phyloP scores from a whole-genome alignment of 2,329 filamentous ascomycete species.

The Albophoma yamanashiensis region DNA sequence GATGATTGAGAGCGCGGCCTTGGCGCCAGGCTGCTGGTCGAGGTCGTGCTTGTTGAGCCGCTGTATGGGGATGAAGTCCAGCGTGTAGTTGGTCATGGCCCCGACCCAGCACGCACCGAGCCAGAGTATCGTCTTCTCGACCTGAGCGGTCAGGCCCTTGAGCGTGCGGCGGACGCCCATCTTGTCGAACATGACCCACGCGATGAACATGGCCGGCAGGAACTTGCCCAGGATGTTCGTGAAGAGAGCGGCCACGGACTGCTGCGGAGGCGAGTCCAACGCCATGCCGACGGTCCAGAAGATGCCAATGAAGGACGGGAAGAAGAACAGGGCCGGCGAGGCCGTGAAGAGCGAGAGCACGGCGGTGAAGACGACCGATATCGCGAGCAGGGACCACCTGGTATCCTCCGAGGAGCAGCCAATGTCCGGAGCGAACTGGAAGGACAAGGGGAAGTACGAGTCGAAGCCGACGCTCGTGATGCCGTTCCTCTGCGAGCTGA shows the following conservation, averaged over 20 bases:
- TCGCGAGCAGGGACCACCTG: constrained; percentile 72
- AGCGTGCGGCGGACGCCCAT: constrained; percentile 68
- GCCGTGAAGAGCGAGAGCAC: constrained; percentile 73
- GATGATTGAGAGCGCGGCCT: constrained; percentile 70
- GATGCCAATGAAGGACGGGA: constrained; percentile 66
- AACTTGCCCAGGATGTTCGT: constrained; percentile 73
- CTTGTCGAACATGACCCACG: constrained; percentile 78
- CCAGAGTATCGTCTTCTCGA: constrained; percentile 88
- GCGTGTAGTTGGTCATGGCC: constrained; percentile 87
- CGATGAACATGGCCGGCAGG: constrained; percentile 77
- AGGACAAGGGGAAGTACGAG: constrained; percentile 82
- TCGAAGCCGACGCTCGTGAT: constrained; percentile 71
- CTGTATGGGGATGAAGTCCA: constrained; percentile 87
- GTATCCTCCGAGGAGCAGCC: constrained; percentile 63
- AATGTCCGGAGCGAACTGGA: constrained; percentile 59
- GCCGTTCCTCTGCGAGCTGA: constrained; percentile 55
- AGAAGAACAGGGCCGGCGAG: constrained; percentile 74
- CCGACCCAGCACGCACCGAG: constrained; percentile 86
- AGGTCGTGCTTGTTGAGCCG: constrained; percentile 88
- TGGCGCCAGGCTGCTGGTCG: constrained; percentile 77
- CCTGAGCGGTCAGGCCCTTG: constrained; percentile 61
- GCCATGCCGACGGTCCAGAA: constrained; percentile 89
- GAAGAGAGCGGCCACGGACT: constrained; percentile 58
- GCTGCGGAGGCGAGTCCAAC: constrained; percentile 68
- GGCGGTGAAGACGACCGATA: constrained; percentile 71